phyloP scores from a whole-genome alignment of 2,329 filamentous ascomycete genomes.

The Penicillium sp. region DNA sequence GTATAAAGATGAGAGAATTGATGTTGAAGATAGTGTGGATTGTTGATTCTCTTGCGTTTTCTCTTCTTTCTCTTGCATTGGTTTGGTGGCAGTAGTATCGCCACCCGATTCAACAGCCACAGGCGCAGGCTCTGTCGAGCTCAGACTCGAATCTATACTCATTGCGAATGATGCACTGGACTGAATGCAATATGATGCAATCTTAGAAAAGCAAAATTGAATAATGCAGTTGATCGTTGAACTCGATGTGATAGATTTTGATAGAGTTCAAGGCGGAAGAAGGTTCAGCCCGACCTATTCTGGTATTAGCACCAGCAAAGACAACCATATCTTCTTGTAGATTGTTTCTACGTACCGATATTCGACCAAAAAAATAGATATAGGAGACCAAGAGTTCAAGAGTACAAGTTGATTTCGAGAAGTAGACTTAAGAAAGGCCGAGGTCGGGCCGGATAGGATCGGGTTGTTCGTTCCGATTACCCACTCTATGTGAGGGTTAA shows the following conservation, averaged over 20 bases:
- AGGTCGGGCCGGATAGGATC: conserved; percentile 19
- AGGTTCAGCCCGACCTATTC: background rate
- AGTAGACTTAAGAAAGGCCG: background rate
- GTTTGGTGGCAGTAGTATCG: background rate
- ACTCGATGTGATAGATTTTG: background rate
- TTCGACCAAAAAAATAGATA: background rate
- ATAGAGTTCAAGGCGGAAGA: background rate
- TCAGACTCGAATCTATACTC: background rate
- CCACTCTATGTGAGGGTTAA: background rate
- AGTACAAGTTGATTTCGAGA: background rate
- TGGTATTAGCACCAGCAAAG: background rate
- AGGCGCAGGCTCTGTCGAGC: background rate
- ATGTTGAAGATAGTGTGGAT: background rate
- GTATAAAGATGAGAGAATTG: conserved; percentile 1
- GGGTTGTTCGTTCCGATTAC: conserved; percentile 20
- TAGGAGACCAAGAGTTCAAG: background rate
- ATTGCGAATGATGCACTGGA: background rate
- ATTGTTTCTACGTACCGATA: background rate
- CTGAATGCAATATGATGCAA: background rate
- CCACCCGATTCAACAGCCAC: background rate
- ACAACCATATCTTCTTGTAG: too few species aligned
- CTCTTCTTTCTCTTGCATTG: background rate
- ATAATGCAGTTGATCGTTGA: background rate
- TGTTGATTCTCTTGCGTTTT: background rate
- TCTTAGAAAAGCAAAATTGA: background rate